These are phyloP conservation scores for Yamadazyma pseudoaaseri DNA, from an alignment of 1,139 yeast species.

Conservation along the genomic window DNA sequence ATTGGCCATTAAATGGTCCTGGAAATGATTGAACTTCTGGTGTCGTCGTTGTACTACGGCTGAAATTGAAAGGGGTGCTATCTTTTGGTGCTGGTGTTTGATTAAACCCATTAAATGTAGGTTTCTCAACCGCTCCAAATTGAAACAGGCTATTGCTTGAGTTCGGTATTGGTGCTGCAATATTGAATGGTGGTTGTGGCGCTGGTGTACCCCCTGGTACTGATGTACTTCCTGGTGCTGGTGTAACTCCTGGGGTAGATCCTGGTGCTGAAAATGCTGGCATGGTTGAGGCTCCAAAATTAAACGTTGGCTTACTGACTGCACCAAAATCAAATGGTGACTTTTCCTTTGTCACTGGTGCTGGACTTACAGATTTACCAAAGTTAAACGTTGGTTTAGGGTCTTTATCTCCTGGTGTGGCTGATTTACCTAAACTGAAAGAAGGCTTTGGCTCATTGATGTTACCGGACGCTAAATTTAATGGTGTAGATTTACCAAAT, in stretches of 20 bases:
- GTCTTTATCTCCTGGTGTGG: constrained; percentile 2
- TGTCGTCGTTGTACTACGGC: constrained; percentile 15
- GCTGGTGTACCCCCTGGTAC: constrained; percentile 2
- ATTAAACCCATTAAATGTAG: constrained; percentile 1
- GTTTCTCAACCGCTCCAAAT: constrained; percentile 9
- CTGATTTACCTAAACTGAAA: too few species aligned
- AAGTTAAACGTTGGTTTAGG: constrained; percentile 12
- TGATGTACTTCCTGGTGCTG: constrained; percentile 5
- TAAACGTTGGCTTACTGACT: constrained; percentile 12
- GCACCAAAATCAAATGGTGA: constrained; percentile 14
- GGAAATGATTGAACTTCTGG: constrained; percentile 11
- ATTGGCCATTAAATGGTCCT: background rate
- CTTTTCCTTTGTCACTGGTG: constrained; percentile 8
- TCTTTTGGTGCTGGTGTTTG: background rate
- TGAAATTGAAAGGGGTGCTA: constrained; percentile 4
- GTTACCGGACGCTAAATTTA: too few species aligned
- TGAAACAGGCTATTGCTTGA: constrained; percentile 5
- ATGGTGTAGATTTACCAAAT: too few species aligned
- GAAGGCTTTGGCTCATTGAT: too few species aligned
- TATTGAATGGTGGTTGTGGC: constrained; percentile 1
- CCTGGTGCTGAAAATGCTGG: constrained; percentile 8
- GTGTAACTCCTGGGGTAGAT: background rate
- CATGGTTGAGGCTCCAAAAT: constrained; percentile 10
- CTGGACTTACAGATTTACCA: constrained; percentile 3
- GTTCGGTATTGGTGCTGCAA: background rate